phyloP scores from a whole-genome alignment of 192 early-diverging fungal species.

The Coemansia sp. region DNA sequence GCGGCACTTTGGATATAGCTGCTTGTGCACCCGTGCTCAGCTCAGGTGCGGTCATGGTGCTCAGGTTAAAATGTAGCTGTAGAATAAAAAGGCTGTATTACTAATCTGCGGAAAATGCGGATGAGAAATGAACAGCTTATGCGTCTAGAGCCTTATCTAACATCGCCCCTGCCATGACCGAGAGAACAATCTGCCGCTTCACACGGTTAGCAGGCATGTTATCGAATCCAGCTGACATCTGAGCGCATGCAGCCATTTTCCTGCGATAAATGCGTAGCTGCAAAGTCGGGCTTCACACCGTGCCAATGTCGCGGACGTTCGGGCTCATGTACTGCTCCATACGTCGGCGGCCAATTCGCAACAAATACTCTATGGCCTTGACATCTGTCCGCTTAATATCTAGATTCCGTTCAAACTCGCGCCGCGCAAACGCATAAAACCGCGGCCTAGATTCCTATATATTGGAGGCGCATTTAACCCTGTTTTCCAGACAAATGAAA shows the following conservation, averaged over 20 bases:
- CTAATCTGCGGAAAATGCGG: conserved; percentile 2
- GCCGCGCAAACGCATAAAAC: conserved; percentile 67
- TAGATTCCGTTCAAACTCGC: conserved; percentile 64
- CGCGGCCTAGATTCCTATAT: conserved; percentile 60
- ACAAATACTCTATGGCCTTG: conserved; percentile 68
- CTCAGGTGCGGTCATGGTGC: conserved; percentile 21
- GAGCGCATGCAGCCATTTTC: background rate
- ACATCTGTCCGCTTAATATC: conserved; percentile 61
- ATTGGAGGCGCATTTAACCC: background rate
- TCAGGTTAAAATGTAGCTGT: no score
- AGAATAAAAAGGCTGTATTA: background rate
- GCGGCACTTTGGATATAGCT: conserved; percentile 22
- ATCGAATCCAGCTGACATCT: conserved; percentile 1
- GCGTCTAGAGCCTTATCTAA: background rate
- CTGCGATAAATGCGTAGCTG: background rate
- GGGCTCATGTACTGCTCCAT: conserved; percentile 63
- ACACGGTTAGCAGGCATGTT: background rate
- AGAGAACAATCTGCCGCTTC: background rate
- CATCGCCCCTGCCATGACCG: background rate
- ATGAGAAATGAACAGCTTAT: background rate
- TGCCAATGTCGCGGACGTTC: conserved; percentile 60
- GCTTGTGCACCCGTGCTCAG: conserved; percentile 33
- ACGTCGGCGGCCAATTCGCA: conserved; percentile 64
- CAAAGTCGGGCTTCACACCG: background rate
- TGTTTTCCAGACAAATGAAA: no score